Conservation (phyloP, 345 rosid genomes). For the Lepidium didymum region DNA sequence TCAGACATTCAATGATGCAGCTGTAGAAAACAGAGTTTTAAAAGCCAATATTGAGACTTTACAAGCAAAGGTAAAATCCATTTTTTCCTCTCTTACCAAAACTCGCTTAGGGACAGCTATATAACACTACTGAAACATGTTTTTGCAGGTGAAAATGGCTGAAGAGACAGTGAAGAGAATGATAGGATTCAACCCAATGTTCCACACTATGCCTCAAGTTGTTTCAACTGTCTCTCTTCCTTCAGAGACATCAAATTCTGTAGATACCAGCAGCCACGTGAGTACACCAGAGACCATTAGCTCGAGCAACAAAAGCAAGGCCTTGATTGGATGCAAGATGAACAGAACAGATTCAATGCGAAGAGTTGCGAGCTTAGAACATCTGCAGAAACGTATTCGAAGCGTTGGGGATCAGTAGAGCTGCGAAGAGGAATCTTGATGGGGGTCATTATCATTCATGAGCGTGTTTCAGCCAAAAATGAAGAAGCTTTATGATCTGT, state of each 20-base stretch:
- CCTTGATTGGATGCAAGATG: conserved; percentile 42
- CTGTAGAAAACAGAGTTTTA: conserved; percentile 84
- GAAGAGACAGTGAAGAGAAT: conserved; percentile 80
- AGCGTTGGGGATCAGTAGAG: conserved; percentile 34
- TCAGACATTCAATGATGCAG: conserved; percentile 66
- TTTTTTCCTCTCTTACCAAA: neutral
- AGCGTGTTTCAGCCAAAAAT: neutral
- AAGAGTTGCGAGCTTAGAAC: conserved; percentile 90
- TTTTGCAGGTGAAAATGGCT: conserved; percentile 86
- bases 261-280: conserved; percentile 29
- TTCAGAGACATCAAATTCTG: conserved; percentile 41
- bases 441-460: conserved; percentile 8
- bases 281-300: conserved; percentile 6
- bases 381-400: conserved; percentile 75
- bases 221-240: conserved; percentile 36
- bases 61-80: conserved; percentile 66
- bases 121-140: neutral
- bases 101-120: neutral
- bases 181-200: conserved; percentile 65
- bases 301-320: conserved; percentile 22
- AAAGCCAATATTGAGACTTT: conserved; percentile 90
- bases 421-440: neutral
- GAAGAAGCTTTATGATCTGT: neutral
- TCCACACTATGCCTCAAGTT: conserved; percentile 42
- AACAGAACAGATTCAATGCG: conserved; percentile 62